Base-by-base conservation (phyloP, 1,284 basidiomycete genomes). In the Puccinia polysora region DNA sequence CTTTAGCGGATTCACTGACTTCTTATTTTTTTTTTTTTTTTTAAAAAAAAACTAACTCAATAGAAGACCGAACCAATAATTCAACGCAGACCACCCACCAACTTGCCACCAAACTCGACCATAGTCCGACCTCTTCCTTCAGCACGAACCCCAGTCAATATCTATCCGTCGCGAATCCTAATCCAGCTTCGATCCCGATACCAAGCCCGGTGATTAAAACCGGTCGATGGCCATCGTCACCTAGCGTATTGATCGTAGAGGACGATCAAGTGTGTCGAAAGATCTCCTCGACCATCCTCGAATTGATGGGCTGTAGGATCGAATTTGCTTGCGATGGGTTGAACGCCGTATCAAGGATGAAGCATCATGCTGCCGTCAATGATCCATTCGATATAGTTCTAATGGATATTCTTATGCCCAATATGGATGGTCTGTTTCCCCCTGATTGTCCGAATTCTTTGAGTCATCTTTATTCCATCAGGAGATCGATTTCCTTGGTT, bases 391-490 rank as follows among this genome's bases (percentile, higher is more conserved):
- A 97, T 80, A 81, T 97, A 77, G 92, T 95, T 71, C 80, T 96
- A 74, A 96, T 96, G 90, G 91, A 94, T 76, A 93, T 95, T 72
- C 89, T 93, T 67, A 94, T 94, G 91, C 91, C 91, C 8, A 91
- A 93, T 80, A 82, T 94, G 75, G 91, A 94, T 75, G 90, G 90
- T 64, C 8, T 20, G 75, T 73, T 12, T 20, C 8, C 14, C 45
- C 14, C n/a, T 62, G 30, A 12, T 28, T 62, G n/a, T 25, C 18
- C n/a, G 7, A 36, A 2, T 2, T 40, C 28, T 25, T 47, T 55
- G n/a, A 45, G 14, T 23, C 40, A 34, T 4, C 2, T 47, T 4
- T n/a, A 47, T 23, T 15, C 36, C 30, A 2, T 43, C 43, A 12
- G n/a, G 12, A n/a, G n/a, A 12, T 12, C 43, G 43, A 1, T 18